These are phyloP conservation scores for Triticum urartu DNA, from an alignment of 176 grass and related monocot genomes.

Conservation along the genomic window DNA sequence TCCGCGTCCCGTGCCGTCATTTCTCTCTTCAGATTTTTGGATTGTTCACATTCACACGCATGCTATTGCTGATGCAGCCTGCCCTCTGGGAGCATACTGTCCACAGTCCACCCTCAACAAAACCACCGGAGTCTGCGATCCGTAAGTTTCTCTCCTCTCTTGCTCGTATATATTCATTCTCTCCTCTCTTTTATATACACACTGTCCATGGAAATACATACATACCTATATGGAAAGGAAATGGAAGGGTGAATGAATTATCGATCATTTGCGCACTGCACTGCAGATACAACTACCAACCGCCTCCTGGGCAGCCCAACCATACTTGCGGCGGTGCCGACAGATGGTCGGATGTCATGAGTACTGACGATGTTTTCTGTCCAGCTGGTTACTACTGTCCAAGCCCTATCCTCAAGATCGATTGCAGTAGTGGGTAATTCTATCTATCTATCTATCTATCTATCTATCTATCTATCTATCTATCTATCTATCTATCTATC, in stretches of 20 bases:
- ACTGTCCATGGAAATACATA: too few relatives aligned
- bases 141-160: constrained; percentile 54
- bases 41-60: too few relatives aligned
- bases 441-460: constrained; percentile 48
- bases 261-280: neutral
- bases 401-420: constrained; percentile 68
- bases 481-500: too few relatives aligned
- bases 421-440: constrained; percentile 97
- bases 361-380: constrained; percentile 70
- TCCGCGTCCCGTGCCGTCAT: neutral
- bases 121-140: constrained; percentile 81
- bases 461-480: constrained; percentile 57
- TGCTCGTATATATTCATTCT: neutral
- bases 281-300: constrained; percentile 78
- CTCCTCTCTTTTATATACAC: too few relatives aligned
- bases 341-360: constrained; percentile 73
- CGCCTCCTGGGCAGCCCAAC: constrained; percentile 69
- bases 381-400: constrained; percentile 88
- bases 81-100: constrained; percentile 86
- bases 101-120: constrained; percentile 68
- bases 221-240: neutral
- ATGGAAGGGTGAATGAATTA: neutral
- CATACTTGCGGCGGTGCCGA: constrained; percentile 82
- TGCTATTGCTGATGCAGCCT: constrained; percentile 49
- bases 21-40: too few relatives aligned